Conservation (phyloP, 345 rosid species). For the Eucalyptus fibrosa region DNA sequence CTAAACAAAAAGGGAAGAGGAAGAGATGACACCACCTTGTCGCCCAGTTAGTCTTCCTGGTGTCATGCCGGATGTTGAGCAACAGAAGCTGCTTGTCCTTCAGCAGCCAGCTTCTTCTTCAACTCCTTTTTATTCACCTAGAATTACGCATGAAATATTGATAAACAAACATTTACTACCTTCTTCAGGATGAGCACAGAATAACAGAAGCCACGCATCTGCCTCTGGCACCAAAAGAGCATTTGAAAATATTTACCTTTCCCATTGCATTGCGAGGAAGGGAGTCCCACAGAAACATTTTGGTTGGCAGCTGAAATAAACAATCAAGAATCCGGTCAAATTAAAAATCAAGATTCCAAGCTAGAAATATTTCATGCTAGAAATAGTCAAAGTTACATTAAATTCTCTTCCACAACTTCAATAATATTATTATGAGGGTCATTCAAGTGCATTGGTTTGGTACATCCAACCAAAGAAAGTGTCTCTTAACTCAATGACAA, state of each 20-base stretch:
- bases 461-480: not conserved
- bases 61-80: not conserved
- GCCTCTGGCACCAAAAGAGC: not conserved
- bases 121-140: constrained; percentile 95
- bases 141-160: not conserved
- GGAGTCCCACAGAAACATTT: constrained; percentile 69
- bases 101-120: constrained; percentile 44
- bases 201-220: not conserved
- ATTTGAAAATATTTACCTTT: constrained; percentile 35
- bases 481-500: not conserved
- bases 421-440: not conserved
- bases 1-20: not conserved
- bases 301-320: constrained; percentile 64
- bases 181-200: not conserved
- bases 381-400: not conserved
- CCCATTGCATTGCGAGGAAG: constrained; percentile 99
- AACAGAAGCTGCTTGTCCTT: constrained; percentile 3
- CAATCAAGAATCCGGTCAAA: not conserved
- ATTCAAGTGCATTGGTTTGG: not conserved
- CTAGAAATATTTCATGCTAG: not conserved
- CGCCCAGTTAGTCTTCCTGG: not conserved
- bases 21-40: not conserved
- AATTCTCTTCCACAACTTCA: not conserved
- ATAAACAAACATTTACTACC: not conserved
- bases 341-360: not conserved